A percentile compares a stretch with the other conserved stretches of the same genome.
These are phyloP conservation scores for Kwoniella dejecticola DNA, from an alignment of 768 basidiomycete genomes.

Conservation along the genomic window DNA sequence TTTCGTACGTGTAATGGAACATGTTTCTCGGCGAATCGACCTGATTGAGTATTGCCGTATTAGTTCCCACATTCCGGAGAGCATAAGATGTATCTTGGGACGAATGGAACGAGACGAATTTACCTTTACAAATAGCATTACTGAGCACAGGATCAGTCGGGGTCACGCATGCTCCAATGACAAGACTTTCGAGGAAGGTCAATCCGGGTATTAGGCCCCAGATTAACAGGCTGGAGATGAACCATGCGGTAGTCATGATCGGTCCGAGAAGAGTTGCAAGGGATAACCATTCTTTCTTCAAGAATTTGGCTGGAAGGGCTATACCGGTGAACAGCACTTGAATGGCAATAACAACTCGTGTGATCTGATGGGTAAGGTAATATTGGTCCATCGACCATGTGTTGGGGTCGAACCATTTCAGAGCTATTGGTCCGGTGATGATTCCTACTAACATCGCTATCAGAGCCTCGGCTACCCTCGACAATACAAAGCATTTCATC, in stretches of 20 bases:
- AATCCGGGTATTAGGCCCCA: slow-evolving; percentile 56
- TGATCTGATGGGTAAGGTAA: slow-evolving; percentile 48
- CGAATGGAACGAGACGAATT: neutral
- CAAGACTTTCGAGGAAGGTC: slow-evolving; percentile 56
- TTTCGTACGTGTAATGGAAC: slow-evolving; percentile 57
- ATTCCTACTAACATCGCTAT: slow-evolving; percentile 47
- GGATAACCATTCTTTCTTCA: slow-evolving; percentile 52
- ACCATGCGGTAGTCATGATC: slow-evolving; percentile 58
- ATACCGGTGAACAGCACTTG: slow-evolving; percentile 53
- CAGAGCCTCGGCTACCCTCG: slow-evolving; percentile 47
- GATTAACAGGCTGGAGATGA: slow-evolving; percentile 54
- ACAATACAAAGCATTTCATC: neutral
- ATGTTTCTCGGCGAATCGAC: slow-evolving; percentile 57
- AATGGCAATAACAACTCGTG: slow-evolving; percentile 57
- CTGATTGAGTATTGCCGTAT: slow-evolving; percentile 27
- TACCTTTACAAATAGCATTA: slow-evolving; percentile 51
- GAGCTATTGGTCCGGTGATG: slow-evolving; percentile 52
- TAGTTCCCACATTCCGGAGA: neutral
- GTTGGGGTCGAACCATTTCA: slow-evolving; percentile 54
- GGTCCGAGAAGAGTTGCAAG: slow-evolving; percentile 55
- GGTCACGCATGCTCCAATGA: slow-evolving; percentile 57
- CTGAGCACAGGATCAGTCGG: slow-evolving; percentile 59
- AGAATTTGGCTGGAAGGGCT: slow-evolving; percentile 56
- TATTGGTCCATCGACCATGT: slow-evolving; percentile 48
- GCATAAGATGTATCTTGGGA: too few species aligned